These are phyloP conservation scores for Galeopsis tetrahit DNA, from an alignment of 257 asterid genomes.

Conservation along the genomic window DNA sequence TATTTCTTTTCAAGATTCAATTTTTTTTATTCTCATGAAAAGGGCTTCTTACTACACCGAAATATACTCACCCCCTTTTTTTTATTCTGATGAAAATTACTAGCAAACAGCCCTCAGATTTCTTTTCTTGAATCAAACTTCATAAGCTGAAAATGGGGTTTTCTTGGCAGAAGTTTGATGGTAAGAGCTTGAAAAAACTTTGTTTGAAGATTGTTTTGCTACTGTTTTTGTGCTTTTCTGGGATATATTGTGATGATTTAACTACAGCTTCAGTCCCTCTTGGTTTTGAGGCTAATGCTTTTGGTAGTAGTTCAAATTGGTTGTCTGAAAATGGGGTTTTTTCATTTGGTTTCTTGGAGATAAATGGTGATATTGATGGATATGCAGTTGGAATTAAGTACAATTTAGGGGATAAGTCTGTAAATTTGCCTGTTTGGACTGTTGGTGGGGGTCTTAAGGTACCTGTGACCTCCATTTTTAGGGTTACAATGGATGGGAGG, in stretches of 20 bases:
- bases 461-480: constrained; percentile 54
- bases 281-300: constrained; percentile 63
- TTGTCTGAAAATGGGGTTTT: constrained; percentile 70
- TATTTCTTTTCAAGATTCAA: constrained; percentile 18
- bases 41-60: constrained; percentile 36
- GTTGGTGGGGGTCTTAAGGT: constrained; percentile 69
- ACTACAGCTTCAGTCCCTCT: constrained; percentile 53
- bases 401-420: constrained; percentile 50
- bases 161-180: constrained; percentile 41
- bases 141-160: constrained; percentile 50
- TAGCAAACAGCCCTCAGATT: too few relatives aligned
- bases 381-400: constrained; percentile 62
- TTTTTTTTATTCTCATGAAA: constrained; percentile 3
- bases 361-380: constrained; percentile 48
- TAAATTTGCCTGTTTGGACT: constrained; percentile 65
- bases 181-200: constrained; percentile 42
- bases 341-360: constrained; percentile 73
- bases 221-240: constrained; percentile 40
- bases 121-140: constrained; percentile 24
- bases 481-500: constrained; percentile 60
- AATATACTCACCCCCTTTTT: constrained; percentile 30
- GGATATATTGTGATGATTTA: constrained; percentile 47
- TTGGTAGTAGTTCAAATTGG: constrained; percentile 49
- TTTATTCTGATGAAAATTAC: too few relatives aligned
- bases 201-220: constrained; percentile 32